Percentiles rank a stretch among this genome's conserved stretches.
These are phyloP conservation scores for Vitis hybrid DNA, from an alignment of 177 flowering plant species.

Conservation along the genomic window DNA sequence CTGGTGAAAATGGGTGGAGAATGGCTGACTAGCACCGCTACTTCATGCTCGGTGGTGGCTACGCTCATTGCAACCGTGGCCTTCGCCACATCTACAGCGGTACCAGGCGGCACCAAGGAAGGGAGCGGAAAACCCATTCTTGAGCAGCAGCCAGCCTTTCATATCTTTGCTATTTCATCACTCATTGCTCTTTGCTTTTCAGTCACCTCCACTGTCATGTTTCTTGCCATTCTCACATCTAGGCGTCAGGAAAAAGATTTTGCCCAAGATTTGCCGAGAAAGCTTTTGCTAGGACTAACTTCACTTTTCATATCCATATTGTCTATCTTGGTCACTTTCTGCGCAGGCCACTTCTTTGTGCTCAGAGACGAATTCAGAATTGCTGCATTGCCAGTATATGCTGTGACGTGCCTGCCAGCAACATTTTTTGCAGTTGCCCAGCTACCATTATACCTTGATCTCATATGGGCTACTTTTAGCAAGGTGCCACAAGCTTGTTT, in stretches of 20 bases:
- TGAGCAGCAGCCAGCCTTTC: slow-evolving; percentile 27
- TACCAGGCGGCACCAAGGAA: slow-evolving; percentile 32
- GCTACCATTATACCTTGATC: slow-evolving; percentile 31
- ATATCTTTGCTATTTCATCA: slow-evolving; percentile 34
- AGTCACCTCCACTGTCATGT: slow-evolving; percentile 34
- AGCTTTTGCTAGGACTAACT: slow-evolving; percentile 32
- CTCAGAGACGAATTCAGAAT: slow-evolving; percentile 26
- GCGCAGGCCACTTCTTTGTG: slow-evolving; percentile 42
- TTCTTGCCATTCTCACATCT: slow-evolving; percentile 45
- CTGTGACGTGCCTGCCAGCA: slow-evolving; percentile 25
- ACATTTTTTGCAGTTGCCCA: slow-evolving; percentile 24
- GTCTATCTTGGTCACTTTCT: slow-evolving; percentile 38
- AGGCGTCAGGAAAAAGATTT: slow-evolving; percentile 36
- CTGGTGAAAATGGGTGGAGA: slow-evolving; percentile 23
- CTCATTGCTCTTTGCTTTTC: slow-evolving; percentile 43
- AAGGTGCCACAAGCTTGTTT: slow-evolving; percentile 26
- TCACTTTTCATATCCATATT: slow-evolving; percentile 39
- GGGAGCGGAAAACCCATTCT: slow-evolving; percentile 25
- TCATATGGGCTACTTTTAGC: slow-evolving; percentile 18
- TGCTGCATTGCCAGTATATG: slow-evolving; percentile 34
- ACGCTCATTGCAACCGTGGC: slow-evolving; percentile 40
- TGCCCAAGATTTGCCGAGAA: slow-evolving; percentile 24
- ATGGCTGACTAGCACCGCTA: slow-evolving; percentile 41
- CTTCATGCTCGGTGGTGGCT: slow-evolving; percentile 39
- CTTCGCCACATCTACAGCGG: slow-evolving; percentile 37